Conservation (phyloP, 768 basidiomycete species). For the Neoboletus subvelutipes region DNA sequence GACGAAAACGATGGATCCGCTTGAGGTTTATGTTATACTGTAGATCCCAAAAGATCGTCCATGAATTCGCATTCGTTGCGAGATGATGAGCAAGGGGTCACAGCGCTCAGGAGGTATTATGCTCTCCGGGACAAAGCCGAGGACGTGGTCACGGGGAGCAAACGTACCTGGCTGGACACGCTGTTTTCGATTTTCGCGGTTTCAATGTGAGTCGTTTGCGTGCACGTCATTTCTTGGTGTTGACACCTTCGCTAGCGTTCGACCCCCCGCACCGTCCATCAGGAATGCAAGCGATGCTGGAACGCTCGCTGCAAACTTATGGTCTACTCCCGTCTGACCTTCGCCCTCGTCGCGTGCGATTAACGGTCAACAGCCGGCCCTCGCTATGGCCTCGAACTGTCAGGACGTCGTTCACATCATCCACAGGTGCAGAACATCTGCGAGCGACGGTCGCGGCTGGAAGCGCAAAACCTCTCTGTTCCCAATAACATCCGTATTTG, state of each 20-base stretch:
- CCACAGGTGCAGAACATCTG: constrained; percentile 36
- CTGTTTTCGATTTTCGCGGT: constrained; percentile 68
- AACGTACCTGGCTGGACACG: constrained; percentile 65
- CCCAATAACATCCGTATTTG: too few relatives aligned
- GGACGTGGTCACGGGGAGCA: constrained; percentile 64
- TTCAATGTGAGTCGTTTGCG: constrained; percentile 59
- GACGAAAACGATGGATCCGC: constrained; percentile 29
- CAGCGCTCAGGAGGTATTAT: constrained; percentile 63
- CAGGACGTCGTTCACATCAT: constrained; percentile 44
- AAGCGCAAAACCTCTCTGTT: too few relatives aligned
- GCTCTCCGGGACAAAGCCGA: constrained; percentile 69
- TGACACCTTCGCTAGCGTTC: constrained; percentile 50
- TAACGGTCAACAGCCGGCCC: constrained; percentile 66
- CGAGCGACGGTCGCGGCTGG: constrained; percentile 25
- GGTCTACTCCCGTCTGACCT: constrained; percentile 72
- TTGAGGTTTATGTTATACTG: constrained; percentile 54
- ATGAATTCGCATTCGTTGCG: constrained; percentile 47
- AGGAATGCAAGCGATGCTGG: constrained; percentile 70
- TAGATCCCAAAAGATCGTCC: constrained; percentile 54
- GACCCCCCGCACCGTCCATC: constrained; percentile 61
- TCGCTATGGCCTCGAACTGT: constrained; percentile 68
- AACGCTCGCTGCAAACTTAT: constrained; percentile 70
- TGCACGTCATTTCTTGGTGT: not conserved
- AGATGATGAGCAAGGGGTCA: constrained; percentile 70
- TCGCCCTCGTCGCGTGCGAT: constrained; percentile 58